Percentiles rank a stretch among this genome's conserved stretches.
Evolutionary conservation across 2,329 filamentous ascomycete species (phyloP).

Genomic region (Cordyceps javanica): DNA sequence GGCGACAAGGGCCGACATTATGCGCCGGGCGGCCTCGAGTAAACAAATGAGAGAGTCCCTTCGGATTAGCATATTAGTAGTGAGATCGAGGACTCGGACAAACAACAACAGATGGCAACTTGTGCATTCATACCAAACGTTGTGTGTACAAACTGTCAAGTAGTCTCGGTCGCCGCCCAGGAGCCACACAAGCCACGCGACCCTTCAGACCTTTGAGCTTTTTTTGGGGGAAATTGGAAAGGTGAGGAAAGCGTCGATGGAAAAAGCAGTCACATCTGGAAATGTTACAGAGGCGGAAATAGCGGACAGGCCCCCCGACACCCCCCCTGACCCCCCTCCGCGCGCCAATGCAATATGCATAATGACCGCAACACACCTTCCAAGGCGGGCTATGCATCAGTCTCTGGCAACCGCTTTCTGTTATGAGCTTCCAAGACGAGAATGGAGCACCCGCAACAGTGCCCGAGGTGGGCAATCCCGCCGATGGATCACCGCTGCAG

Average conservation of each 20-base stretch:
- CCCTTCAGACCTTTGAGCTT: neutral
- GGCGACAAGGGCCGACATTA: too few species aligned
- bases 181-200: neutral
- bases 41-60: too few species aligned
- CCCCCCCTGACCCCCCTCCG: too few species aligned
- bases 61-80: too few species aligned
- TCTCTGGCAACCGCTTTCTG: neutral
- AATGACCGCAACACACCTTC: neutral
- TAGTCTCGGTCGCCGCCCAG: neutral
- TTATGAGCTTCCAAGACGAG: neutral
- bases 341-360: too few species aligned
- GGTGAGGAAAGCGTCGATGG: neutral
- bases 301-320: too few species aligned
- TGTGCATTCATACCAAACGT: too few species aligned
- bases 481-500: neutral
- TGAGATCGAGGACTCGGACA: too few species aligned
- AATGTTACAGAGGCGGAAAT: neutral
- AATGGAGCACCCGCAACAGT: neutral
- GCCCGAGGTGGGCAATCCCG: slow-evolving; percentile 2
- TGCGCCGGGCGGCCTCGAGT: too few species aligned
- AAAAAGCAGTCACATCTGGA: neutral
- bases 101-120: too few species aligned
- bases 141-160: too few species aligned
- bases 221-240: neutral
- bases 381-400: neutral